Conservation (phyloP, 2,329 filamentous ascomycete genomes). For the Nemania sp. region DNA sequence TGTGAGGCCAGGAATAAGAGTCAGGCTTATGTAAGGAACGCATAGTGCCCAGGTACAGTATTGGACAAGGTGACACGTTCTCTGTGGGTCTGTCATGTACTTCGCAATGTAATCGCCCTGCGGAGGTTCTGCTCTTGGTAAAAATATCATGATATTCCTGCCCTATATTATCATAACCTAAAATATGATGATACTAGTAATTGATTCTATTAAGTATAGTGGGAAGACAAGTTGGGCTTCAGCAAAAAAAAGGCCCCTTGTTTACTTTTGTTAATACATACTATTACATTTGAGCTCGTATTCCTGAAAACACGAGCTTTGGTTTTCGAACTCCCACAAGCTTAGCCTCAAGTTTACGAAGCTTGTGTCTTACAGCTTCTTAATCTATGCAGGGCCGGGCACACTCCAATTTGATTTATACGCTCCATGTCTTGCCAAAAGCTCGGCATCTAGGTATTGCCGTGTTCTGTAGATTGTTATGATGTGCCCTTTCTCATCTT, state of each 20-base stretch:
- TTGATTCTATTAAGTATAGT: too few species aligned
- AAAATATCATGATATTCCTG: too few species aligned
- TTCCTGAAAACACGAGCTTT: not conserved
- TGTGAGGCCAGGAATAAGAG: too few species aligned
- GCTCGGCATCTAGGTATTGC: not conserved
- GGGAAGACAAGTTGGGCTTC: too few species aligned
- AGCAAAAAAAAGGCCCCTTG: not conserved
- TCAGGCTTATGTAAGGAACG: too few species aligned
- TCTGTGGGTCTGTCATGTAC: too few species aligned
- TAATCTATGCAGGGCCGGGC: not conserved
- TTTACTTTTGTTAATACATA: not conserved
- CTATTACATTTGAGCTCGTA: not conserved
- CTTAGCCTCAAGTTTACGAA: not conserved
- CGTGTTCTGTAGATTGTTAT: not conserved
- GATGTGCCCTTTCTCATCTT: slow-evolving; percentile 43
- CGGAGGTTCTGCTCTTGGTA: too few species aligned
- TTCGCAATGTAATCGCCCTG: too few species aligned
- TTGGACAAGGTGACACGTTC: too few species aligned
- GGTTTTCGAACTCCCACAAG: not conserved
- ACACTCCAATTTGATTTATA: not conserved
- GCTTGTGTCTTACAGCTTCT: not conserved
- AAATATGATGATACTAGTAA: too few species aligned
- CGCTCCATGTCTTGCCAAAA: not conserved
- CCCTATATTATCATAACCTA: too few species aligned
- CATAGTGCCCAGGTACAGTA: too few species aligned